Evolutionary conservation across 768 basidiomycete species (phyloP).

Genomic region (Pisolithus orientalis): DNA sequence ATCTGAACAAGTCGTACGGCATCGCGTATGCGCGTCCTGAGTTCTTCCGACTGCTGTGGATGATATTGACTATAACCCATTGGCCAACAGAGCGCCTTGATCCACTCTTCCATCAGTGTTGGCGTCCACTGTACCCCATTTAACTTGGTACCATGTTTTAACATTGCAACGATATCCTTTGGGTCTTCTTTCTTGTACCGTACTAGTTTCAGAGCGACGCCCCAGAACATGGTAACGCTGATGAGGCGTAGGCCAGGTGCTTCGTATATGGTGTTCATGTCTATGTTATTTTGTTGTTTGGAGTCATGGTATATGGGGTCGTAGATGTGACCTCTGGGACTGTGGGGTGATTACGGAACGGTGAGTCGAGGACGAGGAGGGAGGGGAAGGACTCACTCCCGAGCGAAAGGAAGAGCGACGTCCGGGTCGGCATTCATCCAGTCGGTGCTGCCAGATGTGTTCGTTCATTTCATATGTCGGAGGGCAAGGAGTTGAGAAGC

Average conservation of each 20-base stretch:
- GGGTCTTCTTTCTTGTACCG: constrained; percentile 60
- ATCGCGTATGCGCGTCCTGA: constrained; percentile 47
- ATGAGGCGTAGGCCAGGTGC: constrained; percentile 50
- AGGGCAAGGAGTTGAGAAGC: neutral
- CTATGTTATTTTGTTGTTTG: constrained; percentile 43
- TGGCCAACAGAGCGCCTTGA: constrained; percentile 50
- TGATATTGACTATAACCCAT: constrained; percentile 56
- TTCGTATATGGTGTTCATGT: constrained; percentile 50
- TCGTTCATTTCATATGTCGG: too few species aligned
- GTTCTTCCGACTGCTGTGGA: constrained; percentile 35
- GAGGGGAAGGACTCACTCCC: constrained; percentile 40
- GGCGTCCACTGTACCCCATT: constrained; percentile 52
- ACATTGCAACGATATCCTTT: constrained; percentile 58
- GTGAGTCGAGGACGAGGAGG: constrained; percentile 1
- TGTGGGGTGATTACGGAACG: constrained; percentile 3
- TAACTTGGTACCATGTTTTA: constrained; percentile 52
- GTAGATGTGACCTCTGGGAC: constrained; percentile 27
- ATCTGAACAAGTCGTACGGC: constrained; percentile 35
- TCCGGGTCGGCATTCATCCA: constrained; percentile 80
- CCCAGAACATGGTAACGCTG: constrained; percentile 67
- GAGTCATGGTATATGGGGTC: constrained; percentile 60
- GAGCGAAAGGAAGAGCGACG: constrained; percentile 59
- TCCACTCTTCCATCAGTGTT: constrained; percentile 49
- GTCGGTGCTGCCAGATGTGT: constrained; percentile 31
- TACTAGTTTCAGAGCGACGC: constrained; percentile 65